Base-by-base conservation (phyloP, 495 filamentous ascomycete genomes). In the Bacidia rubella region DNA sequence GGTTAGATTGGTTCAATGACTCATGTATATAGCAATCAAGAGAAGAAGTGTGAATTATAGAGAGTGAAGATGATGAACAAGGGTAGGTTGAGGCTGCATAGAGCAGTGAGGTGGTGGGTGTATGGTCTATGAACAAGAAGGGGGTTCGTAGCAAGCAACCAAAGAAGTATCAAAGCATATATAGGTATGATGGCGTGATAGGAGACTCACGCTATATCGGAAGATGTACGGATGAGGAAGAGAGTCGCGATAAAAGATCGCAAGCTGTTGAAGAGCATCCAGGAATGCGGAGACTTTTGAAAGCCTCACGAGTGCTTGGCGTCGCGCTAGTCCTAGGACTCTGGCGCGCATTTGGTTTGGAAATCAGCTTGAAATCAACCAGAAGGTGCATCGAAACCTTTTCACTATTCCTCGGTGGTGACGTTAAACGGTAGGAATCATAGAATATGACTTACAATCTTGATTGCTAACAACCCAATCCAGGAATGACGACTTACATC, bases 401-500 rank as follows among this genome's bases (percentile, higher is more conserved):
- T n/a, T n/a, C n/a, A n/a, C n/a, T n/a, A n/a, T n/a, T n/a, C n/a
- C n/a, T n/a, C n/a, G n/a, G n/a, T n/a, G n/a, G n/a, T n/a, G n/a
- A n/a, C n/a, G n/a, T n/a, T n/a, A n/a, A n/a, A n/a, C n/a, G n/a
- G n/a, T n/a, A n/a, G n/a, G n/a, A n/a, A n/a, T n/a, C n/a, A n/a
- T n/a, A n/a, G n/a, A n/a, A n/a, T n/a, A n/a, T n/a, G n/a, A n/a
- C n/a, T n/a, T n/a, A n/a, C n/a, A n/a, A n/a, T n/a, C n/a, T n/a
- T n/a, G n/a, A n/a, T n/a, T n/a, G n/a, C n/a, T n/a, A n/a, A n/a
- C n/a, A n/a, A n/a, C 29, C 29, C 29, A 35, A 35, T 21, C 19
- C 1, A 11, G 55, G 76, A 20, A 87, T 87, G 83, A 85, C 82
- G 3, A 76, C 81, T 56, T 79, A 81, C 68, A 74, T 79, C 47